phyloP scores from a whole-genome alignment of 371 early-diverging fungal species.

The Choanephora cucurbitarum region DNA sequence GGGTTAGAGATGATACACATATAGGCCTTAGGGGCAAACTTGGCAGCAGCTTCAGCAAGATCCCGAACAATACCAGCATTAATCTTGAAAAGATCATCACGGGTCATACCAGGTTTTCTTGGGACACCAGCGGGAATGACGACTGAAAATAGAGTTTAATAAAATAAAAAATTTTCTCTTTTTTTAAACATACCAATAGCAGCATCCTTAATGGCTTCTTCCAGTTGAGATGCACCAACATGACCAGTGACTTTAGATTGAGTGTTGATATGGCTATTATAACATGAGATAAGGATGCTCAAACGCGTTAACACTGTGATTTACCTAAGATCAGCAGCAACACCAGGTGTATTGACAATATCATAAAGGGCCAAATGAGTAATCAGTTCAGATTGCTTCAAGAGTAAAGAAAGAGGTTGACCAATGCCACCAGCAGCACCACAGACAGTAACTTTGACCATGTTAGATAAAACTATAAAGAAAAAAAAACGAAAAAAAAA shows the following conservation, averaged over 20 bases:
- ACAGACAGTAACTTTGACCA: constrained; percentile 79
- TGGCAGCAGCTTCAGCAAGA: constrained; percentile 69
- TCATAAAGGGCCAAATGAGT: constrained; percentile 72
- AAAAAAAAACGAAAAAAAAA: background rate
- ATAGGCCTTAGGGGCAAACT: constrained; percentile 92
- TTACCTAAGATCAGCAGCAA: constrained; percentile 73
- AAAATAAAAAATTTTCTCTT: background rate
- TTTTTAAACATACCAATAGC: constrained; percentile 37
- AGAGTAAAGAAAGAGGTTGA: constrained; percentile 85
- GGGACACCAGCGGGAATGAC: constrained; percentile 99
- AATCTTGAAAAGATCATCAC: constrained; percentile 98
- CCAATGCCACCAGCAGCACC: constrained; percentile 94
- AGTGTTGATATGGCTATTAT: constrained; percentile 76
- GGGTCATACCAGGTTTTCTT: constrained; percentile 99
- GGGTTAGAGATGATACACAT: constrained; percentile 98
- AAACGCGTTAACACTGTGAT: background rate
- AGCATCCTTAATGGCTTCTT: constrained; percentile 52
- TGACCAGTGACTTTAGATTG: constrained; percentile 65
- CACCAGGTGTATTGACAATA: constrained; percentile 77
- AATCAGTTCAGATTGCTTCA: constrained; percentile 74
- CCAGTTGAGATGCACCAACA: constrained; percentile 41
- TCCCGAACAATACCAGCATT: constrained; percentile 94
- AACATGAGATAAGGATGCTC: no score
- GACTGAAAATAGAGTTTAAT: constrained; percentile 47
- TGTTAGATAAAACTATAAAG: constrained; percentile 6